phyloP scores from a whole-genome alignment of 345 rosid species.

The Geranium rotundifolium region DNA sequence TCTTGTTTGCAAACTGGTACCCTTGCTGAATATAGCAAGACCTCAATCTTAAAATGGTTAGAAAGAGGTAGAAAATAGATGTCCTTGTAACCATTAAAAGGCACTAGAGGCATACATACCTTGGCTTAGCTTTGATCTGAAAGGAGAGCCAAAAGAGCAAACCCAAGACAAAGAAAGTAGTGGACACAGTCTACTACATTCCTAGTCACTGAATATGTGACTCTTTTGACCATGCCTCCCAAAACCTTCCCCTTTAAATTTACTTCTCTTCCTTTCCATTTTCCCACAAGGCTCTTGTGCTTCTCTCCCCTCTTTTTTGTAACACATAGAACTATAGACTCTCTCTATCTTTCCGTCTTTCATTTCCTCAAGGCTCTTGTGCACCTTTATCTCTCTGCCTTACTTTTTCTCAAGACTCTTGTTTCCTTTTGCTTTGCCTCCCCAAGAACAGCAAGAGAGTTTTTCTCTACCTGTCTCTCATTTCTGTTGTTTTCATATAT shows the following conservation, averaged over 20 bases:
- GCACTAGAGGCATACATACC: constrained; percentile 3
- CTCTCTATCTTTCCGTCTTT: constrained; percentile 18
- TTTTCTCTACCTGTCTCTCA: not conserved
- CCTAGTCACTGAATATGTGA: constrained; percentile 18
- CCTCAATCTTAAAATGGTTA: constrained; percentile 3
- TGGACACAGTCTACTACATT: not conserved
- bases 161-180: constrained; percentile 13
- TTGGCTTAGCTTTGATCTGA: constrained; percentile 13
- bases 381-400: constrained; percentile 11
- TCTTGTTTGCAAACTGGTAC: constrained; percentile 1
- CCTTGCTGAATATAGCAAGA: constrained; percentile 8
- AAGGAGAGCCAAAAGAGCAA: constrained; percentile 13
- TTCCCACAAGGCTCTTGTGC: constrained; percentile 22
- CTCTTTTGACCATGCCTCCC: constrained; percentile 36
- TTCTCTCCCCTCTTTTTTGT: constrained; percentile 24
- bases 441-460: not conserved
- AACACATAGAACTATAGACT: constrained; percentile 8
- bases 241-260: constrained; percentile 55
- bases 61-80: constrained; percentile 3
- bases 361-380: constrained; percentile 24
- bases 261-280: constrained; percentile 29
- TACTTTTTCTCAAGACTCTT: not conserved
- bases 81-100: constrained; percentile 4
- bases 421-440: constrained; percentile 1
- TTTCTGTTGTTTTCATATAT: constrained; percentile 14